Conservation (phyloP, 2,329 filamentous ascomycete species). For the Cytospora piceicola region DNA sequence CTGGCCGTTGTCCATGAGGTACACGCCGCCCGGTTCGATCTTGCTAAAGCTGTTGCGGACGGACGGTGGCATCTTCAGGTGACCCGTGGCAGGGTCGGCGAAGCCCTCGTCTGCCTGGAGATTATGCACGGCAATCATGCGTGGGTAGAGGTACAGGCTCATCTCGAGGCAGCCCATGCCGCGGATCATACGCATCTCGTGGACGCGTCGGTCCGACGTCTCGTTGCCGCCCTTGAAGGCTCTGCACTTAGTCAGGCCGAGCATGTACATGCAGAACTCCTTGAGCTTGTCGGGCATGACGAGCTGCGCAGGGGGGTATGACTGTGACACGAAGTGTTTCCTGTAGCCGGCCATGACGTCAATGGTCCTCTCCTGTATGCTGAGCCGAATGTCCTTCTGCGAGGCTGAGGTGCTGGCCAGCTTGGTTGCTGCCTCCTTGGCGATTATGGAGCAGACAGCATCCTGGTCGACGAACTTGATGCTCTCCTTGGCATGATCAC, state of each 20-base stretch:
- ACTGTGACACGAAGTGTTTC: slow-evolving; percentile 82
- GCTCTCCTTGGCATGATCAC: slow-evolving; percentile 77
- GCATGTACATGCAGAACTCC: slow-evolving; percentile 95
- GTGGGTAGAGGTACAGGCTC: slow-evolving; percentile 90
- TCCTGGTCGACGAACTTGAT: slow-evolving; percentile 97
- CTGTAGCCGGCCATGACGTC: slow-evolving; percentile 91
- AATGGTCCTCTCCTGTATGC: slow-evolving; percentile 87
- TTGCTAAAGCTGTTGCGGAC: slow-evolving; percentile 84
- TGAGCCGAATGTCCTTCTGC: slow-evolving; percentile 83
- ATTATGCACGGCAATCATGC: slow-evolving; percentile 90
- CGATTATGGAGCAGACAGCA: slow-evolving; percentile 83
- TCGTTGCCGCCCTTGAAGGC: slow-evolving; percentile 94
- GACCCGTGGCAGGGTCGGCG: slow-evolving; percentile 81
- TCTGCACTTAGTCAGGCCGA: slow-evolving; percentile 85
- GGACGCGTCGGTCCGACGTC: slow-evolving; percentile 84
- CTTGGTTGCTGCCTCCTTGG: slow-evolving; percentile 92
- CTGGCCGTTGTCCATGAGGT: slow-evolving; percentile 95
- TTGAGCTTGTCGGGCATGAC: slow-evolving; percentile 96
- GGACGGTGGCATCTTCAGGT: slow-evolving; percentile 80
- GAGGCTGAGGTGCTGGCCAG: slow-evolving; percentile 70
- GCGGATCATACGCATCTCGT: slow-evolving; percentile 89
- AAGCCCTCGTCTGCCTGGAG: slow-evolving; percentile 88
- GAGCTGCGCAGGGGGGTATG: slow-evolving; percentile 87
- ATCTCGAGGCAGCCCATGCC: slow-evolving; percentile 86
- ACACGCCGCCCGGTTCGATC: slow-evolving; percentile 90